Evolutionary conservation across 805 yeast genomes (phyloP).

Genomic region (Debaryomyces castellii): DNA sequence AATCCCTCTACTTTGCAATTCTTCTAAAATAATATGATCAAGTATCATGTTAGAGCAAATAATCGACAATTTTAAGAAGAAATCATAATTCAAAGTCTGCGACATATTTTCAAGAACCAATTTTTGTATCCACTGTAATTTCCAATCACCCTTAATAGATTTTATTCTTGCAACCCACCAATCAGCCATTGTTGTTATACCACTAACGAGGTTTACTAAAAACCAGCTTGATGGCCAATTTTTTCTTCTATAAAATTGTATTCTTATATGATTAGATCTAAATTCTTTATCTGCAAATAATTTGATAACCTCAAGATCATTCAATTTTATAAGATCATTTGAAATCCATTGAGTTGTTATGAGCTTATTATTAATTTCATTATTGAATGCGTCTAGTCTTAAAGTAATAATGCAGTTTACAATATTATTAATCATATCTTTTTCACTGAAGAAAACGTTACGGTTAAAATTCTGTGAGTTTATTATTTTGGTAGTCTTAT

Average conservation of each 20-base stretch:
- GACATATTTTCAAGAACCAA: constrained; percentile 10
- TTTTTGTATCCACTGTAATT: constrained; percentile 49
- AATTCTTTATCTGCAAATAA: constrained; percentile 27
- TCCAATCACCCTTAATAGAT: constrained; percentile 54
- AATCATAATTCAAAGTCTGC: constrained; percentile 24
- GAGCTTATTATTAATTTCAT: constrained; percentile 55
- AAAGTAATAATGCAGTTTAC: constrained; percentile 42
- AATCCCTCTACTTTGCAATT: constrained; percentile 41
- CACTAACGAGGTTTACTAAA: constrained; percentile 39
- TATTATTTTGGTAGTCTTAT: constrained; percentile 27
- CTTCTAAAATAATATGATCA: constrained; percentile 54
- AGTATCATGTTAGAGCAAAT: constrained; percentile 47
- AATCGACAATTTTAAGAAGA: constrained; percentile 40
- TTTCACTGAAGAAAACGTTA: constrained; percentile 27
- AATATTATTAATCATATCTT: constrained; percentile 29
- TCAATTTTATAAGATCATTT: constrained; percentile 53
- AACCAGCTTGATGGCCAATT: constrained; percentile 63
- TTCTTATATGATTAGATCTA: constrained; percentile 8
- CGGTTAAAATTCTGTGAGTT: constrained; percentile 21
- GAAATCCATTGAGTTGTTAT: constrained; percentile 68
- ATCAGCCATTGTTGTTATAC: constrained; percentile 34
- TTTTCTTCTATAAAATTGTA: constrained; percentile 45
- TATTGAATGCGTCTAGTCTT: constrained; percentile 47
- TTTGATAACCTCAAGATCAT: constrained; percentile 46
- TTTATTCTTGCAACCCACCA: constrained; percentile 57